Conservation (phyloP, 129 eudicot species). For the Flaveria robusta region DNA sequence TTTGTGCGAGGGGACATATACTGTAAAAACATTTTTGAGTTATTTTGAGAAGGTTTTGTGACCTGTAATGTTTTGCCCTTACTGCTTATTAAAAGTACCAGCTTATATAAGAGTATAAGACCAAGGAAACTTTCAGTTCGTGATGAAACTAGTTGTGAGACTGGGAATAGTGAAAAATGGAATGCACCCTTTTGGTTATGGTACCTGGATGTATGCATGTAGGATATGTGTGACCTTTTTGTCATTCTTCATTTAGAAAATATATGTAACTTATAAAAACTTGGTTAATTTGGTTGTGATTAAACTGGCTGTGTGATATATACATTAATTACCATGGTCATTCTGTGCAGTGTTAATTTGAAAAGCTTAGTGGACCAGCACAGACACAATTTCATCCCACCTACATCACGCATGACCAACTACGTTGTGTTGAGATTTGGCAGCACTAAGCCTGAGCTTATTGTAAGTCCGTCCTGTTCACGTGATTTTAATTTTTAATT, state of each 20-base stretch:
- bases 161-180: neutral
- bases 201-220: neutral
- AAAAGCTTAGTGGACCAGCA: conserved; percentile 77
- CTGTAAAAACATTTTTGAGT: no score
- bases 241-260: conserved; percentile 4
- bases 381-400: conserved; percentile 69
- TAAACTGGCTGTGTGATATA: conserved; percentile 1
- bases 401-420: conserved; percentile 88
- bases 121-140: neutral
- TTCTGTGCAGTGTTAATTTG: conserved; percentile 80
- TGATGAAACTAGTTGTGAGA: neutral
- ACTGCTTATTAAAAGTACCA: neutral
- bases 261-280: neutral
- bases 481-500: neutral
- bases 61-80: neutral
- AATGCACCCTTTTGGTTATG: conserved; percentile 1
- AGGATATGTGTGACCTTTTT: neutral
- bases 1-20: no score
- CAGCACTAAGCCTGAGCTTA: conserved; percentile 51
- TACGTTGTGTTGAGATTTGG: conserved; percentile 82
- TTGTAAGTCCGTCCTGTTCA: conserved; percentile 42
- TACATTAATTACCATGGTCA: conserved; percentile 14
- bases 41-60: neutral
- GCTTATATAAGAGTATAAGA: neutral
- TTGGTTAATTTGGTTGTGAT: conserved; percentile 15